phyloP scores from a whole-genome alignment of 2,329 filamentous ascomycete genomes.

The Myriosclerotinia curreyana region DNA sequence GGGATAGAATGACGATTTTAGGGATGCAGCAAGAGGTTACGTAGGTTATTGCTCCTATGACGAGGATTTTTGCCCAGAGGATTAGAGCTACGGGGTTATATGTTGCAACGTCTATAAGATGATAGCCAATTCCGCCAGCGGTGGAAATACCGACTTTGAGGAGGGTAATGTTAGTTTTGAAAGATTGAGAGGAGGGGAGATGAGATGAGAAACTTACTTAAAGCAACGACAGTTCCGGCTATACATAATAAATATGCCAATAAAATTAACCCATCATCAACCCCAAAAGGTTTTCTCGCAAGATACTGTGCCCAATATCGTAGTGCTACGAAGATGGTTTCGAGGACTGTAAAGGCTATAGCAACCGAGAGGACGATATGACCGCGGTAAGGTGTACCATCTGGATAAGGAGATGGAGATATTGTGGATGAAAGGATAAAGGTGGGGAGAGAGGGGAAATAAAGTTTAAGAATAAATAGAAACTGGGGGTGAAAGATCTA shows the following conservation, averaged over 20 bases:
- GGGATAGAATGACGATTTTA: slow-evolving; percentile 1
- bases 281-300: neutral
- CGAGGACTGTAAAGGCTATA: slow-evolving; percentile 1
- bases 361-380: neutral
- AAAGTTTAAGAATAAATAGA: neutral
- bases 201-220: neutral
- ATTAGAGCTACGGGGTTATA: slow-evolving; percentile 9
- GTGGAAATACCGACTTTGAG: neutral
- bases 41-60: slow-evolving; percentile 1
- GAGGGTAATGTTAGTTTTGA: neutral
- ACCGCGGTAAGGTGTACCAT: neutral
- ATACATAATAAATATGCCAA: neutral
- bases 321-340: slow-evolving; percentile 5
- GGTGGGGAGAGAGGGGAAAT: neutral
- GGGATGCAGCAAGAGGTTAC: neutral
- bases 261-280: slow-evolving; percentile 12
- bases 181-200: neutral
- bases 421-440: neutral
- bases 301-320: slow-evolving; percentile 4
- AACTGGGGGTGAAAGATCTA: neutral
- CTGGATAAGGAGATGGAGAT: neutral
- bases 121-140: neutral
- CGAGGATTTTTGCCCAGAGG: slow-evolving; percentile 1
- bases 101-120: neutral
- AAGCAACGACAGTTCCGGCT: neutral